These are phyloP conservation scores for Hypoxylon sp. DNA, from an alignment of 2,329 filamentous ascomycete species.

Conservation along the genomic window DNA sequence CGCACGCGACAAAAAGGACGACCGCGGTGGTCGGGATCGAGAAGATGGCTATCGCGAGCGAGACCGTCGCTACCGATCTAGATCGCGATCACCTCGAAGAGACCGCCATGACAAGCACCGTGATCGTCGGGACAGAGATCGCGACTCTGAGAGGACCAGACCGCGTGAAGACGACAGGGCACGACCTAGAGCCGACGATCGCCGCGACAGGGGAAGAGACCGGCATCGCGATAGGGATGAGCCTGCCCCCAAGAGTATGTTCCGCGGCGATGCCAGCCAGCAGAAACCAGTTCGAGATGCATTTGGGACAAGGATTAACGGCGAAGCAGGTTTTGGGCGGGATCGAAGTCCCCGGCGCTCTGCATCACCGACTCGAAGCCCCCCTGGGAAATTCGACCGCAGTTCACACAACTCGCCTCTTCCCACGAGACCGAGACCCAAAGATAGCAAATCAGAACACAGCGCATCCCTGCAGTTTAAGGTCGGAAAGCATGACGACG, in stretches of 20 bases:
- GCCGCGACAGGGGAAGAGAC: constrained; percentile 43
- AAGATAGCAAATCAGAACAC: constrained; percentile 32
- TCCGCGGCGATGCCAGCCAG: background rate
- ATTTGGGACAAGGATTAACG: constrained; percentile 24
- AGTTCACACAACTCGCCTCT: constrained; percentile 51
- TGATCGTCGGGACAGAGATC: constrained; percentile 54
- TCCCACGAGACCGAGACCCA: constrained; percentile 51
- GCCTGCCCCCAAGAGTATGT: constrained; percentile 44
- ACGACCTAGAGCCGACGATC: constrained; percentile 39
- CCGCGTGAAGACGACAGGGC: constrained; percentile 39
- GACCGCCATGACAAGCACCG: constrained; percentile 55
- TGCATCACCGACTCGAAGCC: constrained; percentile 44
- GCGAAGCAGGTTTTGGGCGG: constrained; percentile 36
- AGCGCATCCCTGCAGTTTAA: constrained; percentile 56
- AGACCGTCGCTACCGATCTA: constrained; percentile 49
- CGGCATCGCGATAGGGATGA: constrained; percentile 41
- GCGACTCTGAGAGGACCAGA: constrained; percentile 55
- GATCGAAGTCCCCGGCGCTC: constrained; percentile 47
- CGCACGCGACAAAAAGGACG: constrained; percentile 50
- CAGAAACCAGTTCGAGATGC: background rate
- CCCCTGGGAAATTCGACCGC: constrained; percentile 41
- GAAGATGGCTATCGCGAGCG: constrained; percentile 51
- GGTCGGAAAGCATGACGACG: constrained; percentile 56
- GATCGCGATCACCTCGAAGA: constrained; percentile 49
- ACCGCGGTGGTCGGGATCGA: constrained; percentile 53